Conservation (phyloP, 352 stramenopile genomes). For the Pythium grandisporangium region DNA sequence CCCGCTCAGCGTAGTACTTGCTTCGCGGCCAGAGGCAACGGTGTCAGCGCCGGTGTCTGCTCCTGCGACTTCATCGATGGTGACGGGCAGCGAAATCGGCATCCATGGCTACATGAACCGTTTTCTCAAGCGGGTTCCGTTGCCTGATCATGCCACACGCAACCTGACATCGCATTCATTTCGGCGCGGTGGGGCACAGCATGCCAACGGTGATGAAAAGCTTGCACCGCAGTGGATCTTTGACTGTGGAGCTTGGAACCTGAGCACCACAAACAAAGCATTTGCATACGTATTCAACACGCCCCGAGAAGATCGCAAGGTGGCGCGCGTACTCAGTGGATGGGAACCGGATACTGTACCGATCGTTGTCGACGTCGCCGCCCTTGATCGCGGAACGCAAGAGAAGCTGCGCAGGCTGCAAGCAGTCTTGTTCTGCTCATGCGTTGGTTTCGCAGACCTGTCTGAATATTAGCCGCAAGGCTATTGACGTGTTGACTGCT, state of each 20-base stretch:
- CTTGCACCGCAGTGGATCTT: constrained; percentile 20
- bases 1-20: no score
- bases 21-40: no score
- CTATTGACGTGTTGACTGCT: background rate
- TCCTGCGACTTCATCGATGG: no score
- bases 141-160: background rate
- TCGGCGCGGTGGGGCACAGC: constrained; percentile 9
- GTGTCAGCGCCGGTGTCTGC: no score
- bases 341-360: constrained; percentile 1
- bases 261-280: constrained; percentile 16
- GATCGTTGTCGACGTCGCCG: background rate
- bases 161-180: constrained; percentile 20
- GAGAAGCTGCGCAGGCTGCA: background rate
- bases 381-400: background rate
- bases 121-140: constrained; percentile 1
- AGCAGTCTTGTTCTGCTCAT: background rate
- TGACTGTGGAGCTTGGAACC: constrained; percentile 18
- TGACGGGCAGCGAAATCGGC: no score
- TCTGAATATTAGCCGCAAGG: background rate
- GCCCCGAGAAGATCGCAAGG: constrained; percentile 4
- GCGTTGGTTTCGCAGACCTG: background rate
- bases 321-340: constrained; percentile 8
- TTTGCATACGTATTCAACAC: constrained; percentile 19
- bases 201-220: constrained; percentile 9
- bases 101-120: constrained; percentile 14